These are phyloP conservation scores for Neonectria sp. DNA, from an alignment of 2,329 filamentous ascomycete species.

Conservation along the genomic window DNA sequence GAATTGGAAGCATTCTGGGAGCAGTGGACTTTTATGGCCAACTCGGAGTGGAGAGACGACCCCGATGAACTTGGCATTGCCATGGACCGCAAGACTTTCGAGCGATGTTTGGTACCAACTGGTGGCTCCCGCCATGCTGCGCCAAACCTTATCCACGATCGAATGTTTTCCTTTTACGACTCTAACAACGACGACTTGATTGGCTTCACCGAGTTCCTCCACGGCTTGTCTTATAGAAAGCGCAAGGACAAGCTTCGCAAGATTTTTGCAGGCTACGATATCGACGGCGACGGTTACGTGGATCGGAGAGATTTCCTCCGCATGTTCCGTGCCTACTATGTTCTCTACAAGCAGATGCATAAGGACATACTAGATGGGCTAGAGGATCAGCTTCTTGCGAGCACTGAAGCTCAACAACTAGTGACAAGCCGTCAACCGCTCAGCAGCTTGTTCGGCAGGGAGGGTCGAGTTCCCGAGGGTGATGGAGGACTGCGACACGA, in stretches of 20 bases:
- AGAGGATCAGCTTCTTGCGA: slow-evolving; percentile 83
- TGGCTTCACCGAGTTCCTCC: slow-evolving; percentile 91
- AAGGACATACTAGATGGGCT: slow-evolving; percentile 84
- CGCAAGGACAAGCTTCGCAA: slow-evolving; percentile 78
- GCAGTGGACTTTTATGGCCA: slow-evolving; percentile 95
- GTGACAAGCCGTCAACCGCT: slow-evolving; percentile 82
- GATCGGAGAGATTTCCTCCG: slow-evolving; percentile 89
- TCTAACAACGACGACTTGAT: slow-evolving; percentile 91
- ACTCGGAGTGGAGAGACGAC: slow-evolving; percentile 86
- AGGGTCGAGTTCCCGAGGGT: slow-evolving; percentile 76
- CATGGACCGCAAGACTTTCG: slow-evolving; percentile 94
- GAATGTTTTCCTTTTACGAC: slow-evolving; percentile 98
- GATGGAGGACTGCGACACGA: slow-evolving; percentile 71
- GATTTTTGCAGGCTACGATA: slow-evolving; percentile 91
- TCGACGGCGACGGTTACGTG: slow-evolving; percentile 89
- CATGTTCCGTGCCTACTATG: slow-evolving; percentile 94
- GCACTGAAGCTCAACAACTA: slow-evolving; percentile 82
- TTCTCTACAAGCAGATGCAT: slow-evolving; percentile 90
- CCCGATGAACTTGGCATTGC: slow-evolving; percentile 83
- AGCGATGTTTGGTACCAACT: slow-evolving; percentile 90
- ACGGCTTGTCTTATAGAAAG: slow-evolving; percentile 81
- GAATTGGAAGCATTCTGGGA: slow-evolving; percentile 96
- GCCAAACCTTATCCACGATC: slow-evolving; percentile 93
- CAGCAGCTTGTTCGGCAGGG: slow-evolving; percentile 81
- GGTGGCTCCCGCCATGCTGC: slow-evolving; percentile 82